These are phyloP conservation scores for Mucor velutinosus DNA, from an alignment of 371 early-diverging fungal genomes.

Conservation along the genomic window DNA sequence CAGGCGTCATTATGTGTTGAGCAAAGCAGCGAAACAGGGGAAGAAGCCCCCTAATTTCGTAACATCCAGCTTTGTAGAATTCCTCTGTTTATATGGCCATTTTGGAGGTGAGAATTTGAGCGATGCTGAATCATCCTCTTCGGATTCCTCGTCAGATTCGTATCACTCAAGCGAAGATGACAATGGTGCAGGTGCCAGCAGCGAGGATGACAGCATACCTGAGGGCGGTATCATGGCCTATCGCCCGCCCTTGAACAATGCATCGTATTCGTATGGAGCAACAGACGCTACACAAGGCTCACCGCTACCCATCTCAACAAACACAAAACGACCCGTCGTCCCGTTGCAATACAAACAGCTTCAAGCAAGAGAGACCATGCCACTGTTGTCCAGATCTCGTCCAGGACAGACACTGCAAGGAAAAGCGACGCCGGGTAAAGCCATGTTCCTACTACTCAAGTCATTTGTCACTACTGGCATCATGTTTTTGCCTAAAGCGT, in stretches of 20 bases:
- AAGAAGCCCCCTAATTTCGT: conserved; percentile 70
- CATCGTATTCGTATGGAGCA: conserved; percentile 28
- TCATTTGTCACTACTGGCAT: conserved; percentile 91
- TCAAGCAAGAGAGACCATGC: conserved; percentile 53
- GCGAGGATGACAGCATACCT: conserved; percentile 30
- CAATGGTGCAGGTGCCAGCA: conserved; percentile 12
- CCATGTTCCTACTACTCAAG: conserved; percentile 83
- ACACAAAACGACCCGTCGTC: conserved; percentile 8
- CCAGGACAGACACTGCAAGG: conserved; percentile 61
- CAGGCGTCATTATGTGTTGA: conserved; percentile 80
- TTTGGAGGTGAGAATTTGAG: conserved; percentile 94
- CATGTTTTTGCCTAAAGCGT: conserved; percentile 80
- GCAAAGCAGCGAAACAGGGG: conserved; percentile 72
- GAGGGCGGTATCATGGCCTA: conserved; percentile 35
- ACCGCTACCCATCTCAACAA: conserved; percentile 4
- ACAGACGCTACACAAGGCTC: conserved; percentile 6
- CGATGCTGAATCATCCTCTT: conserved; percentile 74
- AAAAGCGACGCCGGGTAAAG: conserved; percentile 77
- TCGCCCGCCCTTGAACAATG: conserved; percentile 31
- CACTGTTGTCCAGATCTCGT: conserved; percentile 56
- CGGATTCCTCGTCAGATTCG: conserved; percentile 27
- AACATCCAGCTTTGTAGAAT: conserved; percentile 92
- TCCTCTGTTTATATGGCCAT: conserved; percentile 90
- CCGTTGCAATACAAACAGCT: conserved; percentile 40
- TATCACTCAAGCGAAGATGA: conserved; percentile 25